Conservation (phyloP, 192 early-diverging fungal genomes). For the Coemansia sp. region DNA sequence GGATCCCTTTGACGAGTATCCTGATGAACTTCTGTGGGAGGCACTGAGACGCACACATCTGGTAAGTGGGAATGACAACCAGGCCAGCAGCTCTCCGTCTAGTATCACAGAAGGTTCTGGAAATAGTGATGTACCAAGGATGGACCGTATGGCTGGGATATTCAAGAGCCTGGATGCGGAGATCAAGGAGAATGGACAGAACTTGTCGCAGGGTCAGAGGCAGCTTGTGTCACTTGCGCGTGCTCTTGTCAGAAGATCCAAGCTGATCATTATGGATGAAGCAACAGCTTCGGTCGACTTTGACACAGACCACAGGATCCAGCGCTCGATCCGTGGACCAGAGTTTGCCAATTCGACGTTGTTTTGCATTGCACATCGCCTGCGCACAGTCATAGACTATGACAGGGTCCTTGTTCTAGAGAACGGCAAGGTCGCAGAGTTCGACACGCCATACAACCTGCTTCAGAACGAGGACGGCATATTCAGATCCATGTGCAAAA, state of each 20-base stretch:
- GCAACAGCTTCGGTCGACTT: slow-evolving; percentile 88
- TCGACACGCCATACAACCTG: slow-evolving; percentile 73
- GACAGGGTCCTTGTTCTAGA: slow-evolving; percentile 86
- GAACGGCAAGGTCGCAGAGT: slow-evolving; percentile 77
- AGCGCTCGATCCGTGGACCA: slow-evolving; percentile 76
- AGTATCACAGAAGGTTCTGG: background rate
- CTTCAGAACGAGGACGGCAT: slow-evolving; percentile 60
- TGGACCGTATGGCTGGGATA: slow-evolving; percentile 18
- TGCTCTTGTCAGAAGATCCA: slow-evolving; percentile 67
- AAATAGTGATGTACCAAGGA: background rate
- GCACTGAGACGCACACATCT: slow-evolving; percentile 15
- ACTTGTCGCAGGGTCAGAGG: slow-evolving; percentile 74
- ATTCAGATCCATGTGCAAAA: slow-evolving; percentile 78
- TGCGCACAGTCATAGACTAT: slow-evolving; percentile 81
- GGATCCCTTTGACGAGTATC: slow-evolving; percentile 74
- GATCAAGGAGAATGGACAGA: slow-evolving; percentile 80
- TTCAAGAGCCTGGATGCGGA: slow-evolving; percentile 65
- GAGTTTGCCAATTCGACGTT: slow-evolving; percentile 74
- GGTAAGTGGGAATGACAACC: slow-evolving; percentile 12
- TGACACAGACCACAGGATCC: slow-evolving; percentile 82
- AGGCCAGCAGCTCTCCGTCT: slow-evolving; percentile 3
- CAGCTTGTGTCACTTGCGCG: slow-evolving; percentile 76
- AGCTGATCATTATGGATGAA: slow-evolving; percentile 79
- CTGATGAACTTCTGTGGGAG: slow-evolving; percentile 62
- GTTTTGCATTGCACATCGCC: slow-evolving; percentile 88